Evolutionary conservation across 1,139 yeast genomes (phyloP).

Genomic region (Sugiyamaella novakii): DNA sequence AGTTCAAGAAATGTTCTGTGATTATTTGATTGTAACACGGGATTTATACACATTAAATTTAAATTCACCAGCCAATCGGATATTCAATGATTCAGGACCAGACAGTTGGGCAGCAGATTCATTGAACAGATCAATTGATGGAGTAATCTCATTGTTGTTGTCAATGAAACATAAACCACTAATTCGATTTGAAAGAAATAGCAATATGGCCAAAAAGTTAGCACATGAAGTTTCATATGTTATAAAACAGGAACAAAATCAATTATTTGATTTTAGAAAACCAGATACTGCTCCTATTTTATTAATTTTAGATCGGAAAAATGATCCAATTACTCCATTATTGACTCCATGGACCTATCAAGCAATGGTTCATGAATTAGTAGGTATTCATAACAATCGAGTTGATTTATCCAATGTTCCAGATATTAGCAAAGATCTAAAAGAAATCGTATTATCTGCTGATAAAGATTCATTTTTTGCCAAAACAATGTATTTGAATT

Average conservation of each 20-base stretch:
- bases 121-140: slow-evolving; percentile 53
- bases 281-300: slow-evolving; percentile 74
- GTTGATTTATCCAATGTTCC: slow-evolving; percentile 60
- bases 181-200: slow-evolving; percentile 72
- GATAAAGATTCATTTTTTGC: slow-evolving; percentile 75
- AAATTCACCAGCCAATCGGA: slow-evolving; percentile 28
- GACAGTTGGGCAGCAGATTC: slow-evolving; percentile 52
- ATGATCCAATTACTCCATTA: slow-evolving; percentile 91
- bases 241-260: slow-evolving; percentile 44
- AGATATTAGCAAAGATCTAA: slow-evolving; percentile 51
- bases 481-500: slow-evolving; percentile 82
- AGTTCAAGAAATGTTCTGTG: slow-evolving; percentile 83
- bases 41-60: slow-evolving; percentile 60
- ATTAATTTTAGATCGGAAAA: slow-evolving; percentile 77
- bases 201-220: slow-evolving; percentile 61
- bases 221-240: slow-evolving; percentile 60
- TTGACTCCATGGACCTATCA: slow-evolving; percentile 97
- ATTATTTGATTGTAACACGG: slow-evolving; percentile 70
- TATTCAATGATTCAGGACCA: slow-evolving; percentile 36
- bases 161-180: slow-evolving; percentile 77
- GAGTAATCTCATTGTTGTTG: slow-evolving; percentile 65
- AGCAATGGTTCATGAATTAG: slow-evolving; percentile 92
- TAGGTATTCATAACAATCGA: slow-evolving; percentile 79
- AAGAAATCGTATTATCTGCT: slow-evolving; percentile 63
- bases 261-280: slow-evolving; percentile 63